These are phyloP conservation scores for Malus orientalis DNA, from an alignment of 306 rosid species.

Conservation along the genomic window DNA sequence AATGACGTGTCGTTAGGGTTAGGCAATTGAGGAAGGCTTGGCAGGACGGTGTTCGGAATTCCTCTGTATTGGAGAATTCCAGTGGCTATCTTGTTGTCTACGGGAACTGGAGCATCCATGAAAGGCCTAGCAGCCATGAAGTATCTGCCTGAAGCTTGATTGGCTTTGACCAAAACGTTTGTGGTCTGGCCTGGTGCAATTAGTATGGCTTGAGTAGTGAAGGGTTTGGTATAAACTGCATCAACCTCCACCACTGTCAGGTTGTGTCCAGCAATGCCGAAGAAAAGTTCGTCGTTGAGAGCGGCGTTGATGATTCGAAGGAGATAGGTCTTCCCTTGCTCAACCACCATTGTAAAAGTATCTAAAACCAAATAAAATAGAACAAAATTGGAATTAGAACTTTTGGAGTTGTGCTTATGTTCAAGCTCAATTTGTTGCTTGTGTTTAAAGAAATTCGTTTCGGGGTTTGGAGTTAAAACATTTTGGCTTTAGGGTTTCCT, in stretches of 20 bases:
- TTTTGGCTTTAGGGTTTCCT: too few relatives aligned
- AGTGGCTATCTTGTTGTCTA: slow-evolving; percentile 71
- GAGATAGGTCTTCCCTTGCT: slow-evolving; percentile 62
- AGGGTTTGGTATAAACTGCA: slow-evolving; percentile 80
- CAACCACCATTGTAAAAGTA: slow-evolving; percentile 72
- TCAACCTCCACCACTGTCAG: slow-evolving; percentile 88
- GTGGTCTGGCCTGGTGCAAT: slow-evolving; percentile 91
- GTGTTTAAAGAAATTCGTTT: not conserved
- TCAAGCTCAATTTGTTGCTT: not conserved
- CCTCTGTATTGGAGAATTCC: slow-evolving; percentile 74
- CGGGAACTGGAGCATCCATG: slow-evolving; percentile 60
- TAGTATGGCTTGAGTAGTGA: slow-evolving; percentile 55
- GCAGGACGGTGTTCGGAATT: slow-evolving; percentile 56
- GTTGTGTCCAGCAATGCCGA: slow-evolving; percentile 61
- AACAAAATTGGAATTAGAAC: not conserved
- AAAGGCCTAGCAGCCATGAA: slow-evolving; percentile 65
- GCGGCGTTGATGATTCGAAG: slow-evolving; percentile 65
- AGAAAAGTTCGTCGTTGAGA: slow-evolving; percentile 71
- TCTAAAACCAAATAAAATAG: slow-evolving; percentile 27
- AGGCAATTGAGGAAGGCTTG: slow-evolving; percentile 58
- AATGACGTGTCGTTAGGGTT: slow-evolving; percentile 50
- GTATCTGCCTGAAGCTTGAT: slow-evolving; percentile 51
- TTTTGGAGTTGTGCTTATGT: not conserved
- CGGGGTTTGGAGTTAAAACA: not conserved
- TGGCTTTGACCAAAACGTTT: slow-evolving; percentile 61